Base-by-base conservation (phyloP, 371 early-diverging fungal genomes). In the Circinella umbellata region DNA sequence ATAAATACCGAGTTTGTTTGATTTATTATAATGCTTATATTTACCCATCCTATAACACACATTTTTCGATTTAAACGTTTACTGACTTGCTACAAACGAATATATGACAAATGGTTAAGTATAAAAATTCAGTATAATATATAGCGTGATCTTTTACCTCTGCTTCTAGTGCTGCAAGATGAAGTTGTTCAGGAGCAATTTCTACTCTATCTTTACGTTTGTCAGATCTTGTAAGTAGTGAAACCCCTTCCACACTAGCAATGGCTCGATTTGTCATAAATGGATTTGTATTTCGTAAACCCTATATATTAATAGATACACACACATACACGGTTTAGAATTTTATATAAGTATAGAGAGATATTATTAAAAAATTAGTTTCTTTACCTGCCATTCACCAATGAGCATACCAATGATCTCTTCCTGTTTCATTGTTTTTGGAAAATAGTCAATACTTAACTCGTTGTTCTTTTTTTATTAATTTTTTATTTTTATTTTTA, bases 141-240 rank as follows among this genome's bases (percentile, higher is more conserved):
- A n/a, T n/a, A n/a, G n/a, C n/a, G n/a, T n/a, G n/a, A n/a, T n/a
- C n/a, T n/a, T n/a, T n/a, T 14, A 78, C 82, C 68, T 93, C 93
- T 55, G 92, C 92, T 63, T 86, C 83, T 4, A 83, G 70, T n/a
- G 89, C 89, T 6, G 92, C 93, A 66, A 84, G 76, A 51, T 89
- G 89, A 47, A 93, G 78, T 74, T 90, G 86, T 61, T 86, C 83
- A 42, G 88, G 84, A 7, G 83, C 80, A 61, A 89, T 88, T 68
- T 90, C 93, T 7, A 93, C 93, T 42, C 93, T 81, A 66, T 93
- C 93, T 63, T 88, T 88, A 34, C 90, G 84, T 74, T 92, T 93
- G 69, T 93, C 92, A 42, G 90, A 89, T n/a, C 93, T 78, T 35
- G 88, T 85, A 47, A 89, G 66, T 51, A 91, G 73, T 0, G 89